phyloP scores from a whole-genome alignment of 352 stramenopile genomes.

The Phytophthora fragariaefolia region DNA sequence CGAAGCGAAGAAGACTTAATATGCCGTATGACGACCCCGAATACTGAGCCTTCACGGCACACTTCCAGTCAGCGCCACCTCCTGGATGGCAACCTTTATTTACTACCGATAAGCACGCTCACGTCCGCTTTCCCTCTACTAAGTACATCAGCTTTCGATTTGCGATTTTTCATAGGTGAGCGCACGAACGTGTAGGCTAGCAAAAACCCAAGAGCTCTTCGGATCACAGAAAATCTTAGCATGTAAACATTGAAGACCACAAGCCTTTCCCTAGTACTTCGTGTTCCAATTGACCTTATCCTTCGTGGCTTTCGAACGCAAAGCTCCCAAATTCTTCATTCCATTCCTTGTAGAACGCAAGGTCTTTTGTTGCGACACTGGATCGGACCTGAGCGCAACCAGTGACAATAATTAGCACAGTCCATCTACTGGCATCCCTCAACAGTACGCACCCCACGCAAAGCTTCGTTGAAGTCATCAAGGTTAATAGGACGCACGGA shows the following conservation, averaged over 20 bases:
- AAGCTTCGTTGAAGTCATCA: slow-evolving; percentile 95
- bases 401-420: slow-evolving; percentile 3
- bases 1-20: slow-evolving; percentile 79
- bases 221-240: slow-evolving; percentile 19
- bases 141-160: slow-evolving; percentile 23
- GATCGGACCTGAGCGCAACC: slow-evolving; percentile 83
- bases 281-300: slow-evolving; percentile 19
- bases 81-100: slow-evolving; percentile 43
- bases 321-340: slow-evolving; percentile 95
- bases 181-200: slow-evolving; percentile 14
- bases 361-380: slow-evolving; percentile 95
- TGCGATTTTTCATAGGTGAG: slow-evolving; percentile 10
- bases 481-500: slow-evolving; percentile 95
- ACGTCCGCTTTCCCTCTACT: slow-evolving; percentile 18
- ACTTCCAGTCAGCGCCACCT: slow-evolving; percentile 11
- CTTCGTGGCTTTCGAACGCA: slow-evolving; percentile 74
- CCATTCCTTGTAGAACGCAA: slow-evolving; percentile 94
- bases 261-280: too few species aligned
- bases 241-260: slow-evolving; percentile 35
- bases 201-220: slow-evolving; percentile 14
- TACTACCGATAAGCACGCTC: slow-evolving; percentile 33
- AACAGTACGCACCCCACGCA: slow-evolving; percentile 70
- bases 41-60: slow-evolving; percentile 44
- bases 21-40: slow-evolving; percentile 85
- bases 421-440: too few species aligned